Conservation (phyloP, 2,329 filamentous ascomycete genomes). For the Ascosphaera apis region DNA sequence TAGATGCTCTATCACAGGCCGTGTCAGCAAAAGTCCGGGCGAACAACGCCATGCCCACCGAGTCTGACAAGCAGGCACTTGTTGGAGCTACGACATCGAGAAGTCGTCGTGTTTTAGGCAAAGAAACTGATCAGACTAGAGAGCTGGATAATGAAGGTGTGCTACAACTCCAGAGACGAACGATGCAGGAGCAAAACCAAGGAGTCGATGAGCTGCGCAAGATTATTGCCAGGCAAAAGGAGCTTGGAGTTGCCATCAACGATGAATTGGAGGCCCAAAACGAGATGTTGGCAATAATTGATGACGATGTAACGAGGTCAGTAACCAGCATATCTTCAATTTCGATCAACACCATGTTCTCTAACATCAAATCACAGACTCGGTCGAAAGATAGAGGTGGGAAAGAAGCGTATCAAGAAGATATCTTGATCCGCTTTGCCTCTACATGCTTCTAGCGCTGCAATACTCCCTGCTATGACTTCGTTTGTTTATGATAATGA, state of each 20-base stretch:
- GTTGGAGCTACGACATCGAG: constrained; percentile 15
- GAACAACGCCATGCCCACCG: constrained; percentile 23
- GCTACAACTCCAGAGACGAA: constrained; percentile 37
- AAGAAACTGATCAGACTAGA: constrained; percentile 37
- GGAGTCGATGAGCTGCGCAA: constrained; percentile 35
- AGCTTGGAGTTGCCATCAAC: constrained; percentile 39
- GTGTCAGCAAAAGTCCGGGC: constrained; percentile 29
- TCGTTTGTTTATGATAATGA: too few species aligned
- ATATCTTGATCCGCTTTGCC: constrained; percentile 15
- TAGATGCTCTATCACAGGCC: constrained; percentile 36
- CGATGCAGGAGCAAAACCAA: constrained; percentile 38
- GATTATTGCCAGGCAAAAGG: constrained; percentile 34
- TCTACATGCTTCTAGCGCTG: too few species aligned
- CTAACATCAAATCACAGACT: constrained; percentile 11
- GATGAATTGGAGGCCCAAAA: constrained; percentile 39
- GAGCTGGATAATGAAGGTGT: constrained; percentile 42
- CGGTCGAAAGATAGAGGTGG: constrained; percentile 23
- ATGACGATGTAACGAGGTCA: constrained; percentile 32
- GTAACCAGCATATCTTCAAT: constrained; percentile 5
- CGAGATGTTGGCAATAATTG: constrained; percentile 33
- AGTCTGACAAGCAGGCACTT: constrained; percentile 22
- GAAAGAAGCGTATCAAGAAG: constrained; percentile 23
- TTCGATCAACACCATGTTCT: constrained; percentile 6
- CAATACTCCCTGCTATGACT: too few species aligned
- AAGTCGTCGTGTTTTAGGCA: constrained; percentile 26